These are phyloP conservation scores for Fusarium praegraminearum DNA, from an alignment of 2,329 filamentous ascomycete species.

Conservation along the genomic window DNA sequence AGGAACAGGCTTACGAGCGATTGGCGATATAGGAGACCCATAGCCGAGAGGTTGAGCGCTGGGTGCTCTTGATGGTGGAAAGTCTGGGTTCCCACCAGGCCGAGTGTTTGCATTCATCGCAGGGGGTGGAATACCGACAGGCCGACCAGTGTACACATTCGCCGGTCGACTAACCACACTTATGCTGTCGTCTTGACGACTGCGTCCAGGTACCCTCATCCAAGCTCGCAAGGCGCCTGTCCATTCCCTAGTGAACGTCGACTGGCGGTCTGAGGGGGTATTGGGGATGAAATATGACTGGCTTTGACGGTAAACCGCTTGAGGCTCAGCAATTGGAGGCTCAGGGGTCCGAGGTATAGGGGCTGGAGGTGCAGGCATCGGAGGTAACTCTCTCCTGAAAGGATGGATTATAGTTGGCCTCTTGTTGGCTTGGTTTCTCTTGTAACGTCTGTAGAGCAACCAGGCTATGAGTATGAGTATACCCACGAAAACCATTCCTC, in stretches of 20 bases:
- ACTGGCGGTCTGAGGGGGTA: background rate
- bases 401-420: background rate
- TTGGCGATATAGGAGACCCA: background rate
- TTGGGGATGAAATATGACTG: background rate
- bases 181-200: background rate
- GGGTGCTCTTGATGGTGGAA: background rate
- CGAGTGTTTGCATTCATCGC: background rate
- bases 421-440: background rate
- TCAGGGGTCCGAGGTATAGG: background rate
- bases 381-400: background rate
- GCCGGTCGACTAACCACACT: background rate
- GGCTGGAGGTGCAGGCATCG: background rate
- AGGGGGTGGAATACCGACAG: background rate
- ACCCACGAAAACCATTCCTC: background rate
- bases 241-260: background rate
- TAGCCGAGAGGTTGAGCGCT: background rate
- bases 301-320: background rate
- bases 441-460: background rate
- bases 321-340: background rate
- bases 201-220: background rate
- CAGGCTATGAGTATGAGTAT: background rate
- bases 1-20: background rate
- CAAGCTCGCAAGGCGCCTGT: background rate
- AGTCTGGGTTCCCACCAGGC: background rate
- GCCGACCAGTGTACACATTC: background rate